Evolutionary conservation across 495 filamentous ascomycete species (phyloP), one percentile per base, ranked within the genome.

Genomic region (Podospora pseudopauciseta): DNA sequence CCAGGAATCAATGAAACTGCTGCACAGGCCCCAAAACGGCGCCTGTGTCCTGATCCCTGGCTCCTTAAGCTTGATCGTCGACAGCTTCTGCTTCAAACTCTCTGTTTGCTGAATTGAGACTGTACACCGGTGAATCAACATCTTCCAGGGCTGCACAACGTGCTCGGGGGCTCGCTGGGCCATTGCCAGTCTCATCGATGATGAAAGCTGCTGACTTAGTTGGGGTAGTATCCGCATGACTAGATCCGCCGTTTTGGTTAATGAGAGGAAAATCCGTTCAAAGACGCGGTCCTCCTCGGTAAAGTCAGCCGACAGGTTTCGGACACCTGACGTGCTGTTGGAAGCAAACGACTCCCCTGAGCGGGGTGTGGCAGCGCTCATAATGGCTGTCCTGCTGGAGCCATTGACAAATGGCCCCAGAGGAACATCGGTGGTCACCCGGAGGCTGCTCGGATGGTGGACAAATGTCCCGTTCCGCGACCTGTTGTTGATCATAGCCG

Each of bases 21-120:
- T 91, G 82, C 90, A 93, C 28, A 92, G 83, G 66, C 86, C 86
- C 93, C 93, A 97, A 76, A 96, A 95, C 60, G 89, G 86, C 26
- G 85, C 83, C 69, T 93, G 89, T 44, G 89, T 92, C 32, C 92
- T 86, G 61, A 91, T 84, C 18, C 86, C 89, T 9, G 89, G 91
- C 68, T 97, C 92, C 71, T 92, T 93, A 28, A 96, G 81, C 78
- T 92, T 92, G 81, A 96, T 92, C 64, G 82, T 83, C n/a, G 87
- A 90, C 5, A 97, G 82, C 9, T 90, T 86, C 23, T 80, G 80
- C 70, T 89, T 89, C n/a, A 97, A 79, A 9, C 83, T 78, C 73
- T 91, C 86, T 2, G 89, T 90, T 61, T 89, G 85, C 55, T 87
- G 85, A 34, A 90, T 80, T 27, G 89, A 86, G n/a, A 82, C 79